A percentile compares a stretch with the other conserved stretches of the same genome.
Evolutionary conservation across 495 filamentous ascomycete species (phyloP).

Genomic region (Aspergillus avenaceus): DNA sequence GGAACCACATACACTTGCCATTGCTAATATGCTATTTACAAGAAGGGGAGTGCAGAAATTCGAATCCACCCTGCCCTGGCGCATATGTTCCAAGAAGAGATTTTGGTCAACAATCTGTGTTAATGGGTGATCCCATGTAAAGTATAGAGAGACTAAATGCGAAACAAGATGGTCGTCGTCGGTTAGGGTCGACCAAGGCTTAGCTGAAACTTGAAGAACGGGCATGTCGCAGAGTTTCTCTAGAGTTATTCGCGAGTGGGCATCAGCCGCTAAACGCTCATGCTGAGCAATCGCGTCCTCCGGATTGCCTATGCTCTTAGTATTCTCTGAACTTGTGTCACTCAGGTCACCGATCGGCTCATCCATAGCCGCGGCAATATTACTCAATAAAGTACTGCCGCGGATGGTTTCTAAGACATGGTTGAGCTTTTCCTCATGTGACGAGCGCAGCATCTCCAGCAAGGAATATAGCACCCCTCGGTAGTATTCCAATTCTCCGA

Average conservation of each 20-base stretch:
- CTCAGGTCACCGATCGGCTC: slow-evolving; percentile 13
- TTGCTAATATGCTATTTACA: slow-evolving; percentile 37
- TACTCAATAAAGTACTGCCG: slow-evolving; percentile 15
- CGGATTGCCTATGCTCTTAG: slow-evolving; percentile 7
- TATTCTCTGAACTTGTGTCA: slow-evolving; percentile 14
- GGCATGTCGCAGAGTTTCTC: slow-evolving; percentile 37
- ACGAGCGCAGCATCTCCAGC: slow-evolving; percentile 22
- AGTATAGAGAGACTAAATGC: slow-evolving; percentile 24
- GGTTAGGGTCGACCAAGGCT: slow-evolving; percentile 21
- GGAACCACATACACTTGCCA: slow-evolving; percentile 32
- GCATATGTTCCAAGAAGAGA: slow-evolving; percentile 32
- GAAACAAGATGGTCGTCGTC: slow-evolving; percentile 23
- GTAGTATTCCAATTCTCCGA: slow-evolving; percentile 31
- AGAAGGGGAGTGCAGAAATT: slow-evolving; percentile 35
- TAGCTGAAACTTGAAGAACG: slow-evolving; percentile 29
- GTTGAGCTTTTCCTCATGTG: slow-evolving; percentile 19
- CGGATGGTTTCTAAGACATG: slow-evolving; percentile 26
- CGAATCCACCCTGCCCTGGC: slow-evolving; percentile 13
- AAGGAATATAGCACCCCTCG: slow-evolving; percentile 29
- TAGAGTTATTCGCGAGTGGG: slow-evolving; percentile 28
- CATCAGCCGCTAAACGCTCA: slow-evolving; percentile 7
- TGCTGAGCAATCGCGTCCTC: slow-evolving; percentile 9
- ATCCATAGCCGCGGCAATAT: slow-evolving; percentile 23
- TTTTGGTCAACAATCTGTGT: slow-evolving; percentile 33
- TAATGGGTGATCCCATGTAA: slow-evolving; percentile 39